phyloP scores from a whole-genome alignment of 805 yeast species.

The Monosporozyma yasuniensis region DNA sequence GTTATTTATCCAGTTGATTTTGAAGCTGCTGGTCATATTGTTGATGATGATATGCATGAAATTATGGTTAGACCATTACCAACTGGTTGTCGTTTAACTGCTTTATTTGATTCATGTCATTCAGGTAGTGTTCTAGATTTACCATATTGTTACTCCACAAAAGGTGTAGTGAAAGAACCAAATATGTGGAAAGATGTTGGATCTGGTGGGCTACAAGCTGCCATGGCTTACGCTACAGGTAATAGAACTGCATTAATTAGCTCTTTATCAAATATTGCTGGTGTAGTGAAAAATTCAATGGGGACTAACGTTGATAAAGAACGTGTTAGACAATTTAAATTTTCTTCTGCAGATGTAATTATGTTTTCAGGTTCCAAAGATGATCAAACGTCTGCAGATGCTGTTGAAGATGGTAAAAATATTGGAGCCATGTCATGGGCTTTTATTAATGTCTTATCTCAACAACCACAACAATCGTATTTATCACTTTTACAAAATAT shows the following conservation, averaged over 20 bases:
- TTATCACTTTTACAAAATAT: conserved; percentile 60
- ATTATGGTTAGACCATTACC: conserved; percentile 61
- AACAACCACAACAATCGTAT: conserved; percentile 59
- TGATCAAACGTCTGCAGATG: conserved; percentile 76
- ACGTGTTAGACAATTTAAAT: conserved; percentile 44
- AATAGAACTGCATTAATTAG: conserved; percentile 38
- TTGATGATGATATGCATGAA: conserved; percentile 68
- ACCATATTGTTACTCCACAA: conserved; percentile 73
- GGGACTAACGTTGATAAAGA: conserved; percentile 36
- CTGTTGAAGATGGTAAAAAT: conserved; percentile 56
- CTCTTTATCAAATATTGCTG: conserved; percentile 37
- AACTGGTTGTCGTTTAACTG: conserved; percentile 69
- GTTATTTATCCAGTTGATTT: conserved; percentile 69
- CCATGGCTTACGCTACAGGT: conserved; percentile 52
- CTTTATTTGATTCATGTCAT: conserved; percentile 78
- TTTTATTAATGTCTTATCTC: conserved; percentile 52
- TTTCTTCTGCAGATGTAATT: conserved; percentile 69
- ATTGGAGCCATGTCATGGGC: conserved; percentile 87
- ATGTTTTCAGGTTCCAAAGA: conserved; percentile 78
- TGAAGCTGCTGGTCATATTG: conserved; percentile 53
- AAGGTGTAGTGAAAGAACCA: conserved; percentile 77
- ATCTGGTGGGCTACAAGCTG: conserved; percentile 49
- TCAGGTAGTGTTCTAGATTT: conserved; percentile 76
- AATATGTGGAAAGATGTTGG: conserved; percentile 71
- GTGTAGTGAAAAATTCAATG: conserved; percentile 34